phyloP scores from a whole-genome alignment of 257 asterid species.

The Solanum appendiculatum region DNA sequence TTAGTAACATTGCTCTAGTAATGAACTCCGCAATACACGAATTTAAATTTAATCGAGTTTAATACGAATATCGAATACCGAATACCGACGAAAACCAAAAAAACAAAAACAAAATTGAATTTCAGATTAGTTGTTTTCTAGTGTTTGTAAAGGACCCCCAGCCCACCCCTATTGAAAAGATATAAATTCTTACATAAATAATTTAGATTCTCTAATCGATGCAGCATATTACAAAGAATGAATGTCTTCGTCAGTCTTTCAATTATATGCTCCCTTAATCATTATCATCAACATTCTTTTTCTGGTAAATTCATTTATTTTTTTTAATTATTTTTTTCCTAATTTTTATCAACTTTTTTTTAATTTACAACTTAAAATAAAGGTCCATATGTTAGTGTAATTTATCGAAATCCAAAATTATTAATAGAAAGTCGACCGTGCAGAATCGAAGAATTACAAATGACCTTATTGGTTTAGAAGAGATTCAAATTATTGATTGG shows the following conservation, averaged over 20 bases:
- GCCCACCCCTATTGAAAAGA: not conserved
- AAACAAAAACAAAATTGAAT: not conserved
- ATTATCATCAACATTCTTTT: not conserved
- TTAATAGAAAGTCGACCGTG: too few relatives aligned
- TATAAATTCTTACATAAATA: not conserved
- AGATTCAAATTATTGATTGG: too few relatives aligned
- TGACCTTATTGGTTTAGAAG: too few relatives aligned
- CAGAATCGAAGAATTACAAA: too few relatives aligned
- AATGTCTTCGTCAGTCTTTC: conserved; percentile 26
- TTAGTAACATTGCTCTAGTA: not conserved
- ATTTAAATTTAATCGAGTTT: fast-evolving
- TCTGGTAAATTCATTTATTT: not conserved
- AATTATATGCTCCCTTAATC: not conserved
- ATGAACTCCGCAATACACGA: not conserved
- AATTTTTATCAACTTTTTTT: not conserved
- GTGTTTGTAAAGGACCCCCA: conserved; percentile 19
- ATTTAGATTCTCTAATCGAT: conserved; percentile 12
- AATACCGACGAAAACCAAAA: not conserved
- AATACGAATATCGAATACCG: fast-evolving
- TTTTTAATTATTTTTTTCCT: too few relatives aligned
- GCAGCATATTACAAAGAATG: conserved; percentile 18
- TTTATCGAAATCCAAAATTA: too few relatives aligned
- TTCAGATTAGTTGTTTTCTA: conserved; percentile 22
- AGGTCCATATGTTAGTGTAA: not conserved
- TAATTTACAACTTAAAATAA: not conserved